Conservation (phyloP, 202 grass and related monocot species). For the Schoenoplectus tabernaemontani region DNA sequence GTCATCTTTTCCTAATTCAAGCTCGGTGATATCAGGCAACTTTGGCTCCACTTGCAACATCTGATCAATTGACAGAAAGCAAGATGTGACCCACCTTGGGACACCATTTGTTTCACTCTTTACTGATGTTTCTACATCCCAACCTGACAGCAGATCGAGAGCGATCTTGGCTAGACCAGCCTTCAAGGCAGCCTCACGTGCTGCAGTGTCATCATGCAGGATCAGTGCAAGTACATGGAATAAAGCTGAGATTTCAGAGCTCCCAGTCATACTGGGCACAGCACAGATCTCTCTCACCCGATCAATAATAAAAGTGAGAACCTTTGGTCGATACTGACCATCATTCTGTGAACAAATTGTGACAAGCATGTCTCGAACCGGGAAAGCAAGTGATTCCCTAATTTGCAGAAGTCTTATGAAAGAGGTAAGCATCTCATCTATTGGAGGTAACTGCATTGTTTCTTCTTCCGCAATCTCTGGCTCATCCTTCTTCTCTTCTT, state of each 20-base stretch:
- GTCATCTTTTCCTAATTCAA: constrained; percentile 53
- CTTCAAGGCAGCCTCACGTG: constrained; percentile 63
- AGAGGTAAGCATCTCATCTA: constrained; percentile 84
- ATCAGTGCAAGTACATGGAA: constrained; percentile 96
- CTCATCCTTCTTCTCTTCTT: constrained; percentile 43
- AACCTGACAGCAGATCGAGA: constrained; percentile 66
- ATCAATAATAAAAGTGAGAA: constrained; percentile 83
- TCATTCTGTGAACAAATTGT: constrained; percentile 91
- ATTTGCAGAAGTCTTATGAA: constrained; percentile 67
- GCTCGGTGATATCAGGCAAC: constrained; percentile 63
- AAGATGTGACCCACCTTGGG: constrained; percentile 91
- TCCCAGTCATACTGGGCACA: constrained; percentile 36
- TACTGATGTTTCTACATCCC: constrained; percentile 42
- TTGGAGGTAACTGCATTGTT: constrained; percentile 60
- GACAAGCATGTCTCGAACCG: constrained; percentile 88
- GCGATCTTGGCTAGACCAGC: constrained; percentile 76
- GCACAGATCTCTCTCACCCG: constrained; percentile 58
- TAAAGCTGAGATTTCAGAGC: constrained; percentile 50
- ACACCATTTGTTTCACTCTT: constrained; percentile 39
- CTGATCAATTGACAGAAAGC: constrained; percentile 89
- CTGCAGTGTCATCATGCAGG: constrained; percentile 75
- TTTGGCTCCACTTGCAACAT: constrained; percentile 90
- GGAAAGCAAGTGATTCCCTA: constrained; percentile 80
- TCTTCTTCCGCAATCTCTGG: constrained; percentile 75
- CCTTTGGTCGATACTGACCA: constrained; percentile 68